phyloP scores from a whole-genome alignment of 805 yeast species.

The Cyberlindnera nakhonratchasimensis region DNA sequence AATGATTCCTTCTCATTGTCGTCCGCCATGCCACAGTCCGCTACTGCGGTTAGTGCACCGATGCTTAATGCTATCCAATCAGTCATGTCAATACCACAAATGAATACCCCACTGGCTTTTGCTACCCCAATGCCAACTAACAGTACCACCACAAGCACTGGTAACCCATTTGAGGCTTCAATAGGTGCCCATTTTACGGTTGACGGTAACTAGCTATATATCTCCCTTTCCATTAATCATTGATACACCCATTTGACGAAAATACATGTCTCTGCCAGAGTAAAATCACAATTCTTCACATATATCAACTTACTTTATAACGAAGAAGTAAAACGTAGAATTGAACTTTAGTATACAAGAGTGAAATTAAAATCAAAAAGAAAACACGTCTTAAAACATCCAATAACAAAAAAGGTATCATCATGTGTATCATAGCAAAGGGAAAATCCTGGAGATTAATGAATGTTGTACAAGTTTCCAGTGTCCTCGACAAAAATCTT shows the following conservation, averaged over 20 bases:
- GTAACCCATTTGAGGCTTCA: conserved; percentile 28
- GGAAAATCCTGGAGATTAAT: background rate
- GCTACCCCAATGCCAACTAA: conserved; percentile 11
- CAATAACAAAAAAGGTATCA: background rate
- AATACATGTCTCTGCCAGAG: no score
- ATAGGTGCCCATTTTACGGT: conserved; percentile 16
- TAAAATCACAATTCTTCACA: no score
- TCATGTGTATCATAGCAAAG: background rate
- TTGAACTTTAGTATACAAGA: background rate
- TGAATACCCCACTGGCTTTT: conserved; percentile 25
- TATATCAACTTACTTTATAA: no score
- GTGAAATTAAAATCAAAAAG: background rate
- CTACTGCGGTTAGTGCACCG: conserved; percentile 19
- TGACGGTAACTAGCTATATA: conserved; percentile 1
- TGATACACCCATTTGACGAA: no score
- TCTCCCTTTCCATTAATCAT: no score
- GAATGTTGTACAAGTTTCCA: conserved; percentile 11
- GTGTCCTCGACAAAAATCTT: conserved; percentile 35
- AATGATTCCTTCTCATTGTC: conserved; percentile 21
- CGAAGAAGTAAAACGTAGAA: background rate
- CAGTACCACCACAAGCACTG: conserved; percentile 1
- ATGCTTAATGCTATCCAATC: conserved; percentile 28
- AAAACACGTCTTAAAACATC: background rate
- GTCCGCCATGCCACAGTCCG: conserved; percentile 18
- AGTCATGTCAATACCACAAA: conserved; percentile 30